A percentile compares a stretch with the other conserved stretches of the same genome.
These are phyloP conservation scores for Coriolopsis trogii DNA, from an alignment of 1,284 basidiomycete species.

Conservation along the genomic window DNA sequence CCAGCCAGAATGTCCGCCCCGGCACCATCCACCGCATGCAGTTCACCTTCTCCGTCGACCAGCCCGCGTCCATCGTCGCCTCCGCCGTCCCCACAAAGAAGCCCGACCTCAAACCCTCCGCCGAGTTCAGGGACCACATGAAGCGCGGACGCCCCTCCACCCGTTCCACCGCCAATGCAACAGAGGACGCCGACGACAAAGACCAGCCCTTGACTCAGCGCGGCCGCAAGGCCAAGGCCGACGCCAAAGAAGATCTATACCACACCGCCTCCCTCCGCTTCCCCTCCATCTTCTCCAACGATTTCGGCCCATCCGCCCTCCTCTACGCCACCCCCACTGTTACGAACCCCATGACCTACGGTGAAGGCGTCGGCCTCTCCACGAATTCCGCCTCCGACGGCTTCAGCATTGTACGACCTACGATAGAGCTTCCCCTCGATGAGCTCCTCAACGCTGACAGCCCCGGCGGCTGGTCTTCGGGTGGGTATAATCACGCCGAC, in stretches of 20 bases:
- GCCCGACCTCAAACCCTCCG: conserved; percentile 68
- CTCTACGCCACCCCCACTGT: conserved; percentile 65
- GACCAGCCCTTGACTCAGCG: conserved; percentile 45
- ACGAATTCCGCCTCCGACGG: conserved; percentile 42
- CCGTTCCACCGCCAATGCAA: conserved; percentile 33
- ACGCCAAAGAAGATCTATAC: conserved; percentile 27
- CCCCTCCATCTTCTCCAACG: conserved; percentile 69
- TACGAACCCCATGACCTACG: conserved; percentile 71
- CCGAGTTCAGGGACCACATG: conserved; percentile 60
- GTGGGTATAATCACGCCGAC: conserved; percentile 25
- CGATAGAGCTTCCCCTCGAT: conserved; percentile 79
- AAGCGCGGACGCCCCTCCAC: conserved; percentile 43
- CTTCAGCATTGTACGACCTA: conserved; percentile 71
- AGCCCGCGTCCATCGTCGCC: conserved; percentile 52
- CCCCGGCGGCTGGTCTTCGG: conserved; percentile 38
- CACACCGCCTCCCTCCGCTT: conserved; percentile 50
- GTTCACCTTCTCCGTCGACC: conserved; percentile 81
- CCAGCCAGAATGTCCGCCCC: conserved; percentile 59
- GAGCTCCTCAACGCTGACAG: conserved; percentile 61
- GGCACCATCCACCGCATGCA: conserved; percentile 83
- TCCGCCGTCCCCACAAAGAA: conserved; percentile 54
- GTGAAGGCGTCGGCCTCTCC: conserved; percentile 62
- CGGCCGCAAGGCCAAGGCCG: conserved; percentile 36
- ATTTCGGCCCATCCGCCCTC: conserved; percentile 78
- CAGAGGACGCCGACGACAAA: conserved; percentile 26